Evolutionary conservation across 2,329 filamentous ascomycete species (phyloP).

Genomic region (Ceratocystis variospora): DNA sequence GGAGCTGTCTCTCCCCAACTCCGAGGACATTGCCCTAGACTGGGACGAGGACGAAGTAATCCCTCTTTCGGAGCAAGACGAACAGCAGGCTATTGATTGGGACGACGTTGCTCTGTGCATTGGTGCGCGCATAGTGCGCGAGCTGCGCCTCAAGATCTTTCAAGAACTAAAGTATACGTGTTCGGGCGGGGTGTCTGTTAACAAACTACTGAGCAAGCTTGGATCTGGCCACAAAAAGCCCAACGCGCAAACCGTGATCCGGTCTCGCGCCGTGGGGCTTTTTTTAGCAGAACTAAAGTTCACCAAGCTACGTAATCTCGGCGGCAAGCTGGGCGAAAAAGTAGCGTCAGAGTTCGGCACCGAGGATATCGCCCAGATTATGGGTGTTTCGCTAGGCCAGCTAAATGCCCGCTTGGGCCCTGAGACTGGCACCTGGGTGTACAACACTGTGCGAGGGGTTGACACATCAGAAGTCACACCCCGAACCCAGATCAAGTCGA

Average conservation of each 20-base stretch:
- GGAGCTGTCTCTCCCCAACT: slow-evolving; percentile 56
- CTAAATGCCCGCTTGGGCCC: slow-evolving; percentile 67
- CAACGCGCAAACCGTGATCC: slow-evolving; percentile 85
- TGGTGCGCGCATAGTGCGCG: slow-evolving; percentile 75
- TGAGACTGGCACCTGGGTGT: slow-evolving; percentile 74
- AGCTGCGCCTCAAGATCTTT: slow-evolving; percentile 55
- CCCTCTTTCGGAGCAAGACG: slow-evolving; percentile 61
- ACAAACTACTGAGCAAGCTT: slow-evolving; percentile 92
- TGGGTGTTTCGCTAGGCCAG: slow-evolving; percentile 58
- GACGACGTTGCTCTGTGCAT: slow-evolving; percentile 81
- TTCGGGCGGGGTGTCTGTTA: slow-evolving; percentile 74
- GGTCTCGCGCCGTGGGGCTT: slow-evolving; percentile 63
- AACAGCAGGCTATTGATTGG: slow-evolving; percentile 82
- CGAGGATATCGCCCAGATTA: slow-evolving; percentile 62
- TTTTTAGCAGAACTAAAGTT: slow-evolving; percentile 83
- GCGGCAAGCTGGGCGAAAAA: slow-evolving; percentile 84
- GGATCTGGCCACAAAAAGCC: slow-evolving; percentile 88
- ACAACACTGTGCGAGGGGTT: slow-evolving; percentile 70
- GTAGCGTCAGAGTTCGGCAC: slow-evolving; percentile 69
- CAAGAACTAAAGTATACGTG: slow-evolving; percentile 73
- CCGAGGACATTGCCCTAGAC: slow-evolving; percentile 54
- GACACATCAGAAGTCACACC: slow-evolving; percentile 82
- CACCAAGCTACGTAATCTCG: slow-evolving; percentile 88
- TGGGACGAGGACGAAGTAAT: slow-evolving; percentile 76
- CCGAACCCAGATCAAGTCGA: slow-evolving; percentile 86